phyloP scores from a whole-genome alignment of 305 asterid genomes.

The Fraxinus albicans region DNA sequence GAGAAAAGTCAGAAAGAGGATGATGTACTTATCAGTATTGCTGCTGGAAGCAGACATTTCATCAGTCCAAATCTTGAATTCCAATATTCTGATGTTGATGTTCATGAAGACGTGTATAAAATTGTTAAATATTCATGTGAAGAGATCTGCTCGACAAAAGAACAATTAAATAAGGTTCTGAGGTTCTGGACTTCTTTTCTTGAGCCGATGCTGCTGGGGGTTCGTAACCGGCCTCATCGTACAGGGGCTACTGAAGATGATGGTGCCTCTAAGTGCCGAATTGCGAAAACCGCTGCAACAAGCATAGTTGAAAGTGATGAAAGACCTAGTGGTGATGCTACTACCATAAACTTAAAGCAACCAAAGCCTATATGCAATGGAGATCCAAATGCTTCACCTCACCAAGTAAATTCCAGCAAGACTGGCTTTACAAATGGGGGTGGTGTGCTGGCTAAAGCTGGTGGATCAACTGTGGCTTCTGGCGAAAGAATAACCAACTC shows the following conservation, averaged over 20 bases:
- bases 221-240: slow-evolving; percentile 51
- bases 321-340: slow-evolving; percentile 53
- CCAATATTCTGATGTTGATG: slow-evolving; percentile 71
- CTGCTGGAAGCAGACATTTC: slow-evolving; percentile 85
- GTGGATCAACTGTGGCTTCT: slow-evolving; percentile 39
- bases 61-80: slow-evolving; percentile 71
- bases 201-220: slow-evolving; percentile 84
- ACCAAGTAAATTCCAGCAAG: slow-evolving; percentile 39
- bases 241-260: slow-evolving; percentile 56
- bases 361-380: slow-evolving; percentile 57
- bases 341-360: slow-evolving; percentile 52
- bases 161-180: slow-evolving; percentile 75
- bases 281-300: slow-evolving; percentile 37
- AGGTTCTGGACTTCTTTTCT: slow-evolving; percentile 87
- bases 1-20: slow-evolving; percentile 85
- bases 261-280: slow-evolving; percentile 41
- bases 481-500: slow-evolving; percentile 49
- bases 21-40: slow-evolving; percentile 70
- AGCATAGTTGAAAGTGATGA: slow-evolving; percentile 60
- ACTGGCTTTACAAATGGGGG: slow-evolving; percentile 47
- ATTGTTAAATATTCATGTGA: slow-evolving; percentile 87
- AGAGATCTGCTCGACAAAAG: slow-evolving; percentile 94
- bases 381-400: slow-evolving; percentile 56
- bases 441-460: slow-evolving; percentile 41
- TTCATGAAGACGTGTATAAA: slow-evolving; percentile 83